phyloP scores from a whole-genome alignment of 2,329 filamentous ascomycete species.

The Apiospora saccharicola region DNA sequence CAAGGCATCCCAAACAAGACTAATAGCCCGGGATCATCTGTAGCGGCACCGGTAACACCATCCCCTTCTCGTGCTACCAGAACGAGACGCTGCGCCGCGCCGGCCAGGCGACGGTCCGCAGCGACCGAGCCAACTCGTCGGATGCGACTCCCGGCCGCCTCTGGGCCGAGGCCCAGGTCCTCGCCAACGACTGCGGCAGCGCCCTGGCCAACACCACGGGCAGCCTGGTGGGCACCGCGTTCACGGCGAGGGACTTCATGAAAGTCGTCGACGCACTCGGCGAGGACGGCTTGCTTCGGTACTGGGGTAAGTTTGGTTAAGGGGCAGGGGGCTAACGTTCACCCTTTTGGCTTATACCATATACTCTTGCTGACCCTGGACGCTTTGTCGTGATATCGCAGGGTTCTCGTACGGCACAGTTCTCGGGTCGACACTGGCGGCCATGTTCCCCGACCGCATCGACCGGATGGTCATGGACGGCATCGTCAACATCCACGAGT shows the following conservation, averaged over 20 bases:
- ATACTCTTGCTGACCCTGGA: constrained; percentile 27
- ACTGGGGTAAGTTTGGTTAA: constrained; percentile 41
- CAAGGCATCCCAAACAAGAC: not conserved
- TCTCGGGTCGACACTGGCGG: constrained; percentile 47
- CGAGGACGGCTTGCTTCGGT: constrained; percentile 47
- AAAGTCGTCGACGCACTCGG: constrained; percentile 47
- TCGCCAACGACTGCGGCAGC: constrained; percentile 34
- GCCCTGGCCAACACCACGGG: constrained; percentile 30
- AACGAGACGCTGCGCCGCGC: constrained; percentile 13
- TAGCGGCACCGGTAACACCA: constrained; percentile 33
- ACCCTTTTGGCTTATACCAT: no score
- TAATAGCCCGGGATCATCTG: not conserved
- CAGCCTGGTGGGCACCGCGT: constrained; percentile 41
- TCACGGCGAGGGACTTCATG: constrained; percentile 49
- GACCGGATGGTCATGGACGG: constrained; percentile 49
- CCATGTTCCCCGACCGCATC: constrained; percentile 52
- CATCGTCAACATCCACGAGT: constrained; percentile 43
- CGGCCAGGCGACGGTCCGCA: not conserved
- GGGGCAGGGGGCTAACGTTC: no score
- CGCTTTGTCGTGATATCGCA: constrained; percentile 24
- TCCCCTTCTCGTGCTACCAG: constrained; percentile 35
- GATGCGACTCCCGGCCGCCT: constrained; percentile 30
- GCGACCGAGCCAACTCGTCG: constrained; percentile 21
- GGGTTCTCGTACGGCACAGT: constrained; percentile 51
- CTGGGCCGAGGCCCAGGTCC: constrained; percentile 30